Evolutionary conservation across 2,329 filamentous ascomycete genomes (phyloP).

Genomic region (Ophiostoma australiae): DNA sequence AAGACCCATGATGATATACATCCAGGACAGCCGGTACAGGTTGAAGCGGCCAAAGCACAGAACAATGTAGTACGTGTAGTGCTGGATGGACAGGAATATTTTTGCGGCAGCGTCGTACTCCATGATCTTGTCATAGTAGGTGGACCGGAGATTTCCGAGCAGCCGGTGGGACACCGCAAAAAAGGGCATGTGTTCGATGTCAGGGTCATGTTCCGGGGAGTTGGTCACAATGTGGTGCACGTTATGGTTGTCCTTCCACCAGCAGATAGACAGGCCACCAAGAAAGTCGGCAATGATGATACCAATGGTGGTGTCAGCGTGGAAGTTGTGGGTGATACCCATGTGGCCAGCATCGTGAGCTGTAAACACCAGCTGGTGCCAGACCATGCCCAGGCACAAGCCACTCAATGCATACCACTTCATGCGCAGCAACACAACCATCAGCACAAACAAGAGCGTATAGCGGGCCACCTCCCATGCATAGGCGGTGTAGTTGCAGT

Average conservation of each 20-base stretch:
- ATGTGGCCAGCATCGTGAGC: slow-evolving; percentile 96
- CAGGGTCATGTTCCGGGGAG: slow-evolving; percentile 88
- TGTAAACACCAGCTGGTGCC: slow-evolving; percentile 92
- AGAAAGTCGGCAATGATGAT: slow-evolving; percentile 87
- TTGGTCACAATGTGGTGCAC: slow-evolving; percentile 97
- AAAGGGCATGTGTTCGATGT: slow-evolving; percentile 87
- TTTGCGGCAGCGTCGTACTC: slow-evolving; percentile 69
- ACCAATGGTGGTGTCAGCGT: slow-evolving; percentile 75
- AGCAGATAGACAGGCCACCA: slow-evolving; percentile 83
- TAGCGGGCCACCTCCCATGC: slow-evolving; percentile 71
- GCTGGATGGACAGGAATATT: slow-evolving; percentile 65
- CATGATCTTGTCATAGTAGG: slow-evolving; percentile 80
- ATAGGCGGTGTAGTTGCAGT: slow-evolving; percentile 81
- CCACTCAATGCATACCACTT: slow-evolving; percentile 67
- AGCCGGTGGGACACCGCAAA: slow-evolving; percentile 83
- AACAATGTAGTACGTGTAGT: slow-evolving; percentile 78
- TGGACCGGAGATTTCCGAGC: slow-evolving; percentile 65
- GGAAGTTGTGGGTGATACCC: slow-evolving; percentile 91
- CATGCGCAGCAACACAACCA: slow-evolving; percentile 56
- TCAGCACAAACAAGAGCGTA: slow-evolving; percentile 57
- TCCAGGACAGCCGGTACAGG: slow-evolving; percentile 76
- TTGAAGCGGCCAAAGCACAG: slow-evolving; percentile 82
- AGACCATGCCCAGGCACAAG: slow-evolving; percentile 72
- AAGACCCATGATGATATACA: slow-evolving; percentile 64
- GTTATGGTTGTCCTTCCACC: slow-evolving; percentile 97